These are phyloP conservation scores for Nicotiana benthamiana DNA, from an alignment of 257 asterid species.

Conservation along the genomic window DNA sequence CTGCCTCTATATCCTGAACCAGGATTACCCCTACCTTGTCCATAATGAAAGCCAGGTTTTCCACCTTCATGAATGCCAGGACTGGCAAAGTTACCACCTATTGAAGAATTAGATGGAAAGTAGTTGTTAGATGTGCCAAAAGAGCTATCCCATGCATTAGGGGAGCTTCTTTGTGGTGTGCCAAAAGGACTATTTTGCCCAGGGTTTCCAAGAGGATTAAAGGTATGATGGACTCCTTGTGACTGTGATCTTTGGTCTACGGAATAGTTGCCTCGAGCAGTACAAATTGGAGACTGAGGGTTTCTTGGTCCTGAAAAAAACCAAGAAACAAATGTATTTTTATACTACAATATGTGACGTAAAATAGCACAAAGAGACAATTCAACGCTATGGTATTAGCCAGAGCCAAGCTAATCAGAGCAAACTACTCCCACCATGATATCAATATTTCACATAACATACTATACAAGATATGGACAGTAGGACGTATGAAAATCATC, in stretches of 20 bases:
- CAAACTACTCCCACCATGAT: neutral
- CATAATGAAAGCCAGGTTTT: slow-evolving; percentile 23
- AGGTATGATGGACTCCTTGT: slow-evolving; percentile 29
- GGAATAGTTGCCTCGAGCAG: slow-evolving; percentile 23
- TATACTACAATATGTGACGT: neutral
- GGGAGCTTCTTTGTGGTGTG: slow-evolving; percentile 27
- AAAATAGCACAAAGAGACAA: neutral
- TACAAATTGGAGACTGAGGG: slow-evolving; percentile 29
- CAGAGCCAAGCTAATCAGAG: neutral
- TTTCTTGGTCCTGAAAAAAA: slow-evolving; percentile 34
- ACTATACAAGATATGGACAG: neutral
- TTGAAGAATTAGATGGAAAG: slow-evolving; percentile 28
- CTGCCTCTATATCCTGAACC: slow-evolving; percentile 21
- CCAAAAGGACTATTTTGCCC: slow-evolving; percentile 23
- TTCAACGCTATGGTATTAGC: neutral
- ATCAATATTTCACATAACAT: neutral
- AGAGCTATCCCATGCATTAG: slow-evolving; percentile 27
- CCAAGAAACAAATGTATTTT: neutral
- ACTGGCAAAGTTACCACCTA: slow-evolving; percentile 26
- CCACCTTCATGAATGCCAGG: slow-evolving; percentile 23
- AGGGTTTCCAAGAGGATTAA: slow-evolving; percentile 23
- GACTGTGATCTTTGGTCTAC: slow-evolving; percentile 30
- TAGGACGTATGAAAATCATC: neutral
- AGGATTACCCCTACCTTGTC: slow-evolving; percentile 28
- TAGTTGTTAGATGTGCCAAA: slow-evolving; percentile 15